Evolutionary conservation across 495 filamentous ascomycete species (phyloP), one percentile per base, ranked within the genome.

Genomic region (Tuber umbilicatum): DNA sequence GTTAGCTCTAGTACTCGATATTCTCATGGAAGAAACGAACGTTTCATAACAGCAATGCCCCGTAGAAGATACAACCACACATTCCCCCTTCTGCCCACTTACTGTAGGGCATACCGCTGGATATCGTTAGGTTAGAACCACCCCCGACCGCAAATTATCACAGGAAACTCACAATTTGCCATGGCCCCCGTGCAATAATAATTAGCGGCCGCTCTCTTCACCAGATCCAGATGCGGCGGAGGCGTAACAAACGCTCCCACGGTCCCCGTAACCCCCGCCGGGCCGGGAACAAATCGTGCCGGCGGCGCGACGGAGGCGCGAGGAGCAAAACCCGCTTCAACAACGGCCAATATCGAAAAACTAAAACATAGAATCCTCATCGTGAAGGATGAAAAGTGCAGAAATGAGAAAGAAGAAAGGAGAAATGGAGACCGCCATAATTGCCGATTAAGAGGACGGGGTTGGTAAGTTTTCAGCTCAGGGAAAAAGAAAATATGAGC

Each of bases 1-100:
- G n/a, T 60, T 16, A 60, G 50, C 5, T 16, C n/a, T 9, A 60
- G 50, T 27, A 31, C 50, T 60, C 50, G 50, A 31, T 60, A 60
- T 60, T 27, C 50, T 60, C 50, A 4, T 3, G 50, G n/a, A 14
- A 31, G 50, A 27, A 16, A 60, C 50, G 5, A 60, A 60, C 50
- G 50, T 64, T 64, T 64, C 55, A 35, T 64, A 64, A 35, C 55
- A 64, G 55, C 55, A 64, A 35, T 64, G 55, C 6, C 55, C 55
- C 2, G 55, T 64, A 35, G 55, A 64, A 35, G 55, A 64, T 5
- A 64, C 55, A 35, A 64, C 55, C 55, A 64, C 55, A 35, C 55
- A 64, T 27, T 64, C 35, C 55, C 55, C 55, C 55, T 19, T 64
- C 17, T 2, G 5, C 27, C 55, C 55, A 4, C 55, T 16, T 4